Evolutionary conservation across 2,329 filamentous ascomycete genomes (phyloP).

Genomic region (Diplodia scrobiculata): DNA sequence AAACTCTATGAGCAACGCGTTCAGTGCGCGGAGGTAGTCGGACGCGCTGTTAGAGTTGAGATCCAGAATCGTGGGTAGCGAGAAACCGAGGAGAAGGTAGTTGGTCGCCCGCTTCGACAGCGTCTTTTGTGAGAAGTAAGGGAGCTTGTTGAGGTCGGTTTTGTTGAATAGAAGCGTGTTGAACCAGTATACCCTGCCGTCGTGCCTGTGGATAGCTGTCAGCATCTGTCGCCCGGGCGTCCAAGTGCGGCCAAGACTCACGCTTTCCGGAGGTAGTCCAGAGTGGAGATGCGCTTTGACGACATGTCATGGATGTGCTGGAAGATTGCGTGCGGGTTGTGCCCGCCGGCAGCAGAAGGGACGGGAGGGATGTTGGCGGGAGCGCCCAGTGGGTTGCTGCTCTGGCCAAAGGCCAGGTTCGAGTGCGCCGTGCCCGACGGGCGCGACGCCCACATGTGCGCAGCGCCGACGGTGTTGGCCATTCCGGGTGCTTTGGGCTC

Average conservation of each 20-base stretch:
- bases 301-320: constrained; percentile 79
- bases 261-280: constrained; percentile 92
- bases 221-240: constrained; percentile 10
- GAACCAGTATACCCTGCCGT: constrained; percentile 96
- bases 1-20: constrained; percentile 84
- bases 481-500: constrained; percentile 18
- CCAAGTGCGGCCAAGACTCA: constrained; percentile 52
- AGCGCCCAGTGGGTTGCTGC: neutral
- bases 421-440: constrained; percentile 24
- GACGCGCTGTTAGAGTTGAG: constrained; percentile 75
- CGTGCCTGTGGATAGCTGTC: constrained; percentile 64
- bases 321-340: constrained; percentile 60
- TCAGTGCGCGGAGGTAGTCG: constrained; percentile 85
- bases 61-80: constrained; percentile 85
- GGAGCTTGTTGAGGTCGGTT: constrained; percentile 74
- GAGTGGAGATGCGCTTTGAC: constrained; percentile 87
- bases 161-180: constrained; percentile 93
- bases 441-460: constrained; percentile 22
- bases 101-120: constrained; percentile 89
- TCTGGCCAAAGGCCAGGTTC: constrained; percentile 19
- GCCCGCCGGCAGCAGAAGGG: constrained; percentile 39
- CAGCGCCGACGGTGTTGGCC: constrained; percentile 12
- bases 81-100: constrained; percentile 88
- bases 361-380: constrained; percentile 33
- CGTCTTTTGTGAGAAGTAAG: constrained; percentile 82